Evolutionary conservation across 2,329 filamentous ascomycete species (phyloP), one percentile per base, ranked within the genome.

Genomic region (Talaromyces sp.): DNA sequence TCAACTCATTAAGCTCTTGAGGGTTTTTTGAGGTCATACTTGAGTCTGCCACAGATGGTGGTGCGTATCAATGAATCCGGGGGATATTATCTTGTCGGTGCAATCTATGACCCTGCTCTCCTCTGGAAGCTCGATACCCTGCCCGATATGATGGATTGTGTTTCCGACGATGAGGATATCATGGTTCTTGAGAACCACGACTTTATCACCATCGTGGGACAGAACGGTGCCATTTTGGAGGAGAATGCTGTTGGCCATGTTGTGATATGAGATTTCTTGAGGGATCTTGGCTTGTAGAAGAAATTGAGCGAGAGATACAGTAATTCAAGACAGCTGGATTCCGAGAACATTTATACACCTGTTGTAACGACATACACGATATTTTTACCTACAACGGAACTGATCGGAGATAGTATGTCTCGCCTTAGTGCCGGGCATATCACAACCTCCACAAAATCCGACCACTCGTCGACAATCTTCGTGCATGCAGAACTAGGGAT

Each of bases 41-140:
- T 61, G 62, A 25, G 56, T 64, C 62, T 64, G 62, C 57, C 62
- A 64, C 35, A 64, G n/a, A 27, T 64, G 62, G 27, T 64, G 62
- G 15, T 64, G 62, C 17, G 62, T 60, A 35, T 64, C 62, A 31
- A 64, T 47, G 17, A 64, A 33, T 4, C 62, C 62, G 2, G 62
- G 62, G n/a, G 62, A 64, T 10, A 64, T 22, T 15, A 64, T 64
- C 31, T 61, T 64, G 9, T 37, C 45, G 1, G 52, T 54, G 13
- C 62, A 64, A 25, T 64, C 57, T 8, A 64, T 64, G 13, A 61
- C n/a, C 6, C n/a, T 50, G 9, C 25, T 33, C 2, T 10, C n/a
- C 22, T 3, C 8, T 10, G 33, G 37, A 31, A 3, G 43, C 0
- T 25, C 1, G 25, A 64, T 11, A 9, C 22, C 9, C n/a, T 56